Percentiles rank a stretch among this genome's conserved stretches.
phyloP scores from a whole-genome alignment of 495 filamentous ascomycete species.

The Physcia stellaris region DNA sequence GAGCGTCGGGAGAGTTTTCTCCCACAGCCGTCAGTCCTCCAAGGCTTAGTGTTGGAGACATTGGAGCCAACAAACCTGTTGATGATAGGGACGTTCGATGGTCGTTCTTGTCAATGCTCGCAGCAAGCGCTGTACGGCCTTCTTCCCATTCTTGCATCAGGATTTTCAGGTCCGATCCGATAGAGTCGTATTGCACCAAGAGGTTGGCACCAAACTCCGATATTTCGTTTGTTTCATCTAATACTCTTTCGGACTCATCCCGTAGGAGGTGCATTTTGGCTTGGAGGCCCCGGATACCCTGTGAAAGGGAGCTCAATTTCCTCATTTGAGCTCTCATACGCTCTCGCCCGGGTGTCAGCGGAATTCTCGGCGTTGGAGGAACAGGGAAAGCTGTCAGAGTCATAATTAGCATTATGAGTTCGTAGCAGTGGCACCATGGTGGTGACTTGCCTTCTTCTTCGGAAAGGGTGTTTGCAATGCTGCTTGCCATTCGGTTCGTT shows the following conservation, averaged over 20 bases:
- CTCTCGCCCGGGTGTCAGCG: constrained; percentile 63
- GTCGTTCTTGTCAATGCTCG: constrained; percentile 58
- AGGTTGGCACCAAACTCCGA: constrained; percentile 54
- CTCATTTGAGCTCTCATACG: constrained; percentile 71
- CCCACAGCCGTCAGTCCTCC: constrained; percentile 79
- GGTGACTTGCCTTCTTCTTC: constrained; percentile 65
- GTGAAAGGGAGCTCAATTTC: constrained; percentile 73
- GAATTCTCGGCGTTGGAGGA: constrained; percentile 51
- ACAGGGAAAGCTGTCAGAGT: constrained; percentile 30
- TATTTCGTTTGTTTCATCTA: constrained; percentile 61
- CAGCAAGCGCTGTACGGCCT: constrained; percentile 60
- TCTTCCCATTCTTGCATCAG: constrained; percentile 86
- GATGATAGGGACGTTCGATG: constrained; percentile 53
- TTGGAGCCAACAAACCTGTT: constrained; percentile 52
- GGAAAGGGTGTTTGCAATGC: constrained; percentile 54
- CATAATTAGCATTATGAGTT: too few relatives aligned
- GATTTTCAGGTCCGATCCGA: constrained; percentile 70
- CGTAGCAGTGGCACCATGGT: constrained; percentile 11
- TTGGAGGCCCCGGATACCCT: constrained; percentile 82
- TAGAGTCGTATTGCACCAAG: constrained; percentile 84
- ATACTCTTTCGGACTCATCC: constrained; percentile 68
- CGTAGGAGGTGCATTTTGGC: constrained; percentile 88
- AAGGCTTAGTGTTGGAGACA: constrained; percentile 67
- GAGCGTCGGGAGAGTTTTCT: constrained; percentile 60
- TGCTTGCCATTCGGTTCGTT: constrained; percentile 38